Evolutionary conservation across 805 yeast genomes (phyloP), one percentile per base, ranked within the genome.

Genomic region (Torulaspora maleeae): DNA sequence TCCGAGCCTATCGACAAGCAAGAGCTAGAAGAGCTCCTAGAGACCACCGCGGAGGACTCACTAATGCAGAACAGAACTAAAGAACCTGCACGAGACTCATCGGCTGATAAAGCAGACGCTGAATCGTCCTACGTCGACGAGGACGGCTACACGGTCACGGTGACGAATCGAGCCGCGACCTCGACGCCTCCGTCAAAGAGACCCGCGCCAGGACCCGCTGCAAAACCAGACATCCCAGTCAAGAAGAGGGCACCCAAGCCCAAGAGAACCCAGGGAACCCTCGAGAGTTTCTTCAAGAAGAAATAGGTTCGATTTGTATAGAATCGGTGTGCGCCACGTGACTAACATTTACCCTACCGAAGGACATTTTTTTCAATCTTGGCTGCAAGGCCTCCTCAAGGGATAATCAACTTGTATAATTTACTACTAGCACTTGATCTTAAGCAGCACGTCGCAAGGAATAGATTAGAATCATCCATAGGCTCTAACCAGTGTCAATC

Each of bases 71-170:
- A 55, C 11, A 27, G 44, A 5, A 47, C 44, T n/a, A 27, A 30
- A 15, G 43, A 40, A 13, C 34, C 30, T 5, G 34, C 11, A 22
- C 35, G 25, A 5, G n/a, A 28, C 10, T 17, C 38, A 5, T 11
- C 41, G 3, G 25, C 27, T 5, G 3, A 12, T 6, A 33, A 30
- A 19, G 47, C 41, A 7, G 45, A 37, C 6, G 38, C 44, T 13
- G 42, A 41, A n/a, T 32, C 53, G 1, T 49, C 58, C 1, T 60
- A 54, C 34, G 52, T 61, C 2, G 69, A 64, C 40, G 62, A 62
- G 11, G 69, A 64, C 20, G 69, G 69, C 6, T 64, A 62, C 43
- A 58, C 55, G 25, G 67, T 64, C 10, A 63, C 67, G 2, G 67
- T 64, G 10, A 63, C 67, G 4, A 55, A 54, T 15, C 51, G 51